Conservation (phyloP, 768 basidiomycete genomes). For the Ramaria sp. region DNA sequence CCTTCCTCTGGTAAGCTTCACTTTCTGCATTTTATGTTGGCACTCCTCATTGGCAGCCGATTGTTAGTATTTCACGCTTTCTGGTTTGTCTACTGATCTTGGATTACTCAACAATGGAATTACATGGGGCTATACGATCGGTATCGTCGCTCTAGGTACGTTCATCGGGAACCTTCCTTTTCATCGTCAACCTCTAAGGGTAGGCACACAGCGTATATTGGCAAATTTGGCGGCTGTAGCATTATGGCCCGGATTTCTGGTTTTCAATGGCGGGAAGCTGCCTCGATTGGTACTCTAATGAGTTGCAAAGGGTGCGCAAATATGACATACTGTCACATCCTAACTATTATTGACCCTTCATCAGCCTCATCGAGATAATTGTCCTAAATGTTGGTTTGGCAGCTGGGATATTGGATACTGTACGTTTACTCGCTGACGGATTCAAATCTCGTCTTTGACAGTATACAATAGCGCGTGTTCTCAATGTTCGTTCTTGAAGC, state of each 20-base stretch:
- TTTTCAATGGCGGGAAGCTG: conserved; percentile 71
- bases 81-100: conserved; percentile 83
- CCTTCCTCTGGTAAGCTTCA: conserved; percentile 54
- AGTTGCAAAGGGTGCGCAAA: conserved; percentile 76
- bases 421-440: conserved; percentile 14
- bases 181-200: no score
- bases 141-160: conserved; percentile 59
- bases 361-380: conserved; percentile 81
- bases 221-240: conserved; percentile 84
- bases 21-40: not conserved
- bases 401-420: conserved; percentile 63
- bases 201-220: conserved; percentile 74
- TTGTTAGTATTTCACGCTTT: conserved; percentile 78
- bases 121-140: conserved; percentile 83
- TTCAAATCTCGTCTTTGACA: not conserved
- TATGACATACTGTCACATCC: not conserved
- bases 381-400: conserved; percentile 89
- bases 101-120: conserved; percentile 78
- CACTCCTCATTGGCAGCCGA: not conserved
- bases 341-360: not conserved
- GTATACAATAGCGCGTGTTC: conserved; percentile 50
- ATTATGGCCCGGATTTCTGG: conserved; percentile 54
- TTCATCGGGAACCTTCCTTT: no score
- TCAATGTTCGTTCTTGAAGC: conserved; percentile 93
- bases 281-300: conserved; percentile 87